Evolutionary conservation across 2,329 filamentous ascomycete species (phyloP).

Genomic region (Neofusicoccum kwambonambiense): DNA sequence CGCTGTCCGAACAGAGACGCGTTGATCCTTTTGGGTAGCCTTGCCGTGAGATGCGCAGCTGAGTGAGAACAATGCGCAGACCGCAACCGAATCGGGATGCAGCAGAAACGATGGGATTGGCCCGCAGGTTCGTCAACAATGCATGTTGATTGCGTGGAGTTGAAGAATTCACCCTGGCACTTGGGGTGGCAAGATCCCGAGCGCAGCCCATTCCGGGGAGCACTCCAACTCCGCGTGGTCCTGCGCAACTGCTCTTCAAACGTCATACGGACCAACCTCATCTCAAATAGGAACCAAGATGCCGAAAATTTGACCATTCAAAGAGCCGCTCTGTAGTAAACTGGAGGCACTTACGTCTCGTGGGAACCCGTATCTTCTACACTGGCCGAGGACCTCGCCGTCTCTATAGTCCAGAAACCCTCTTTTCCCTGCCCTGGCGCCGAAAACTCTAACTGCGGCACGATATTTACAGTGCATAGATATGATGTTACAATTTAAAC

Average conservation of each 20-base stretch:
- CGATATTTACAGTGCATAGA: slow-evolving; percentile 5
- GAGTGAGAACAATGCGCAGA: not conserved
- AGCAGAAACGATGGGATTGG: not conserved
- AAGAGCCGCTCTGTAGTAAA: not conserved
- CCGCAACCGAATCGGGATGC: not conserved
- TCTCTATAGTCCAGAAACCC: not conserved
- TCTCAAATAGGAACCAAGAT: not conserved
- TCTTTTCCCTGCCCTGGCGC: not conserved
- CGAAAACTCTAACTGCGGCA: not conserved
- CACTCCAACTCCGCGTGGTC: not conserved
- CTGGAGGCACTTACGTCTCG: not conserved
- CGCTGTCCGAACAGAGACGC: not conserved
- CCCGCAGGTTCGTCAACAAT: not conserved
- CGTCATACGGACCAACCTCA: too few species aligned
- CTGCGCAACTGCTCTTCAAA: not conserved
- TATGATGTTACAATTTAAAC: slow-evolving; percentile 44
- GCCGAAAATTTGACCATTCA: not conserved
- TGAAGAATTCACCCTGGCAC: too few species aligned
- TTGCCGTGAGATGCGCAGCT: not conserved
- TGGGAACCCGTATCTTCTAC: not conserved
- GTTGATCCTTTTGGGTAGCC: not conserved
- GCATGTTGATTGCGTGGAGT: too few species aligned
- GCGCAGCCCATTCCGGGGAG: not conserved
- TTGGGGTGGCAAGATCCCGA: not conserved
- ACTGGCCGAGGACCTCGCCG: not conserved